phyloP scores from a whole-genome alignment of 352 stramenopile species.

The Globisporangium spiculum region DNA sequence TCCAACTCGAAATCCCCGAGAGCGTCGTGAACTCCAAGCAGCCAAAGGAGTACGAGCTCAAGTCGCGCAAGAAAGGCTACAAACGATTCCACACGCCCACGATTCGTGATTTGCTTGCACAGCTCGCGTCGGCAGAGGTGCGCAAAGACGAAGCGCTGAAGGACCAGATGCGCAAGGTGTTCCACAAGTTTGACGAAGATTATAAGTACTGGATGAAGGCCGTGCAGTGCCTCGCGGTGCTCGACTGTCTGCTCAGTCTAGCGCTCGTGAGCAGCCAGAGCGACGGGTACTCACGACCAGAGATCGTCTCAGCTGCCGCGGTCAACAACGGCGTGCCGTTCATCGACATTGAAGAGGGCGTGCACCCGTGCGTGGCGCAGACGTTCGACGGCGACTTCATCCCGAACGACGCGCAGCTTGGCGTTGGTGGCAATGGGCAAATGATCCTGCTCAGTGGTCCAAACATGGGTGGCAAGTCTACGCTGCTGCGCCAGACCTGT shows the following conservation, averaged over 20 bases:
- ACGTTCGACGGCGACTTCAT: conserved; percentile 93
- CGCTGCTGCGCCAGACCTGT: conserved; percentile 97
- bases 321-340: conserved; percentile 61
- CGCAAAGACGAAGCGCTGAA: conserved; percentile 80
- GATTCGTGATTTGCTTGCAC: conserved; percentile 78
- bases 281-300: conserved; percentile 90
- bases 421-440: conserved; percentile 50
- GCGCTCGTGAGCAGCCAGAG: conserved; percentile 91
- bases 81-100: conserved; percentile 90
- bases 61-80: conserved; percentile 91
- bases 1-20: conserved; percentile 92
- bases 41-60: conserved; percentile 94
- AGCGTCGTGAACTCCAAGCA: conserved; percentile 71
- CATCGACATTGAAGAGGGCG: conserved; percentile 90
- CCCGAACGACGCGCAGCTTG: conserved; percentile 94
- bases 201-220: conserved; percentile 93
- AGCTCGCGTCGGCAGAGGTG: conserved; percentile 75
- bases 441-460: conserved; percentile 96
- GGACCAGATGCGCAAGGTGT: conserved; percentile 90
- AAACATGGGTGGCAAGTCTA: conserved; percentile 99
- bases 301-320: conserved; percentile 75
- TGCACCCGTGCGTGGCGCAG: conserved; percentile 93
- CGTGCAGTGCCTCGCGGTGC: conserved; percentile 88
- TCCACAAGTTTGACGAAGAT: conserved; percentile 96
- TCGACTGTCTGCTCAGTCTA: conserved; percentile 96